These are phyloP conservation scores for Xanthoparmelia taractica DNA, from an alignment of 495 filamentous ascomycete species.

Conservation along the genomic window DNA sequence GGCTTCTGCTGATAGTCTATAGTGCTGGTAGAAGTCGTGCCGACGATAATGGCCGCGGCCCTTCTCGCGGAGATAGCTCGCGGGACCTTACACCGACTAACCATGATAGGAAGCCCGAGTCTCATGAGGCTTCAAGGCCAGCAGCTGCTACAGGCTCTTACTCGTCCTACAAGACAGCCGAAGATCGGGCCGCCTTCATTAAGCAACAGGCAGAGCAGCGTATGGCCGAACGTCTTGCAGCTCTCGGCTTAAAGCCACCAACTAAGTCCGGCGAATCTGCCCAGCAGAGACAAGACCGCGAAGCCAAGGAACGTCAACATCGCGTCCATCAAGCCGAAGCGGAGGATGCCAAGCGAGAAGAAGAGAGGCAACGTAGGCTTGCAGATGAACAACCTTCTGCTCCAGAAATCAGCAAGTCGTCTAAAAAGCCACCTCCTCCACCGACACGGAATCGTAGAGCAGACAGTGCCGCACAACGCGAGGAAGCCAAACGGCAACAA, in stretches of 20 bases:
- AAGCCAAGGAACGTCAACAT: conserved; percentile 78
- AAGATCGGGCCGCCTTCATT: conserved; percentile 91
- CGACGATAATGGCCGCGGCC: conserved; percentile 26
- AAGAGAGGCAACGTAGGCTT: conserved; percentile 76
- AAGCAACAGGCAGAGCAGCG: conserved; percentile 94
- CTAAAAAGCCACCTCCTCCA: conserved; percentile 70
- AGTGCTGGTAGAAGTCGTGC: conserved; percentile 22
- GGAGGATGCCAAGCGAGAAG: conserved; percentile 85
- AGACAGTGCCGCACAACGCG: conserved; percentile 50
- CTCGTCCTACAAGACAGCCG: conserved; percentile 75
- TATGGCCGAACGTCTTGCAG: conserved; percentile 96
- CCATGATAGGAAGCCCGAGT: conserved; percentile 28
- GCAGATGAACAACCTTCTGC: conserved; percentile 71
- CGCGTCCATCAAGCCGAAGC: conserved; percentile 84
- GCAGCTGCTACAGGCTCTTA: conserved; percentile 45
- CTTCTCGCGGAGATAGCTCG: conserved; percentile 28
- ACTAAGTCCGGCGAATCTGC: conserved; percentile 62
- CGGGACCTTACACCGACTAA: conserved; percentile 27
- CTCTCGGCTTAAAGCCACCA: conserved; percentile 79
- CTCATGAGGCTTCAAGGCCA: conserved; percentile 36
- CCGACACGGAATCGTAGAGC: conserved; percentile 66
- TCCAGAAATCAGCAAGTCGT: conserved; percentile 47
- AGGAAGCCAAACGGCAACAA: conserved; percentile 44
- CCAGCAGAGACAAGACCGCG: conserved; percentile 77
- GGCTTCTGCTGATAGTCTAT: conserved; percentile 12